Evolutionary conservation across 257 asterid species (phyloP).

Genomic region (Nicotiana obtusifolia): DNA sequence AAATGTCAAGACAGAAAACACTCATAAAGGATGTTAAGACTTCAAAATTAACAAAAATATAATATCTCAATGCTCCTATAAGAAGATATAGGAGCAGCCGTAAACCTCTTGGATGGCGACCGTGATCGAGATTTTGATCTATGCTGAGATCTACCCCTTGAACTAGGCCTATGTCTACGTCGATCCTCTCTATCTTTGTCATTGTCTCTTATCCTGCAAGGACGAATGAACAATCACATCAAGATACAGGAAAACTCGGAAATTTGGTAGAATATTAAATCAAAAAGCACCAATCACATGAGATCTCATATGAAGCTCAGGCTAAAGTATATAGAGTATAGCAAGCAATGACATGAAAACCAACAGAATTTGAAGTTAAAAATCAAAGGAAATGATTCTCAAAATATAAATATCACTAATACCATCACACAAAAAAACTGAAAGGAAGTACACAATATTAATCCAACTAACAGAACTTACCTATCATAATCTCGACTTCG

Average conservation of each 20-base stretch:
- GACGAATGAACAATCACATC: not conserved
- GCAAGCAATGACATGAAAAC: not conserved
- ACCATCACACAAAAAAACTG: not conserved
- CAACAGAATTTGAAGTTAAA: not conserved
- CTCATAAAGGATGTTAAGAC: not conserved
- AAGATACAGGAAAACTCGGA: not conserved
- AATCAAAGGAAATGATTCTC: not conserved
- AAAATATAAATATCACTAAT: not conserved
- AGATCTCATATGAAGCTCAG: not conserved
- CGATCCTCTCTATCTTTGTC: slow-evolving; percentile 75
- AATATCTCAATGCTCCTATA: not conserved
- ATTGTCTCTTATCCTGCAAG: slow-evolving; percentile 57
- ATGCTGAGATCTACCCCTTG: slow-evolving; percentile 59
- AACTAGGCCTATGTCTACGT: slow-evolving; percentile 53
- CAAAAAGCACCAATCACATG: not conserved
- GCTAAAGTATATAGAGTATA: not conserved
- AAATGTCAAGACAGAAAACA: not conserved
- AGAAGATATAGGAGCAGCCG: not conserved
- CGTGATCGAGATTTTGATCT: slow-evolving; percentile 81
- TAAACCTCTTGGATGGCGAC: slow-evolving; percentile 82
- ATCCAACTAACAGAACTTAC: slow-evolving; percentile 29
- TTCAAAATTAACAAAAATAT: not conserved
- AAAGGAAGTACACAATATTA: not conserved
- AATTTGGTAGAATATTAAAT: not conserved
- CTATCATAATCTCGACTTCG: slow-evolving; percentile 68